Evolutionary conservation across 2,329 filamentous ascomycete genomes (phyloP).

Genomic region (Plenodomus biglobosus): DNA sequence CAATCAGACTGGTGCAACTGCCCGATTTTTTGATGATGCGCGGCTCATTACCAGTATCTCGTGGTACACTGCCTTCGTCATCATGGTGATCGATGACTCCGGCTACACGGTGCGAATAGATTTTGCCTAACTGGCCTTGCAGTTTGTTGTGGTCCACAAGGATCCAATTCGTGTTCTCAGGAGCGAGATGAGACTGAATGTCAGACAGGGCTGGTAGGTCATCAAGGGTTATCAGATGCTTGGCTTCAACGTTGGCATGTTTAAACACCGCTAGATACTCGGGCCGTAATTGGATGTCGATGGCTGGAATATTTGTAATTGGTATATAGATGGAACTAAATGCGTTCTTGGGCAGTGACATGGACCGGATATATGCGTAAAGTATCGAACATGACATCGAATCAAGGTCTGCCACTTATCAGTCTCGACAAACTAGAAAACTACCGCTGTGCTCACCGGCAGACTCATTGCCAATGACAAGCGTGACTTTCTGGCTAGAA

Average conservation of each 20-base stretch:
- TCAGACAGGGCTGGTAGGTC: conserved; percentile 58
- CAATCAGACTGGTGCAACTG: conserved; percentile 72
- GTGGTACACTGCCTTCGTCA: conserved; percentile 63
- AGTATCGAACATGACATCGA: conserved; percentile 74
- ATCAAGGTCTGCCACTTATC: conserved; percentile 66
- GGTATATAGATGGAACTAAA: conserved; percentile 65
- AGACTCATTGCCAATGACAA: conserved; percentile 59
- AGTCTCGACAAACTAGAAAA: conserved; percentile 6
- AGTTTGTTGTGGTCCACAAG: conserved; percentile 79
- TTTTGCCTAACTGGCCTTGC: conserved; percentile 60
- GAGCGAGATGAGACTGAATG: conserved; percentile 50
- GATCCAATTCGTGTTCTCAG: conserved; percentile 66
- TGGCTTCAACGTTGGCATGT: conserved; percentile 59
- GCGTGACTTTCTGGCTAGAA: conserved; percentile 47
- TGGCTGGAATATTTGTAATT: conserved; percentile 68
- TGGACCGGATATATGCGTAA: conserved; percentile 71
- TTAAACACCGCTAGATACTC: conserved; percentile 69
- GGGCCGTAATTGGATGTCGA: conserved; percentile 70
- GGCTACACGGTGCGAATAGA: conserved; percentile 57
- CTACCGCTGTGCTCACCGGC: conserved; percentile 41
- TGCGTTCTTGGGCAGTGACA: conserved; percentile 51
- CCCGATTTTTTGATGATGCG: conserved; percentile 67
- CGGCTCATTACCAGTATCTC: conserved; percentile 52
- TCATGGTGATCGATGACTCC: conserved; percentile 79
- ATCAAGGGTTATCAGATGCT: conserved; percentile 66